Conservation (phyloP, 2,329 filamentous ascomycete species). For the Dichotomopilus funicola region DNA sequence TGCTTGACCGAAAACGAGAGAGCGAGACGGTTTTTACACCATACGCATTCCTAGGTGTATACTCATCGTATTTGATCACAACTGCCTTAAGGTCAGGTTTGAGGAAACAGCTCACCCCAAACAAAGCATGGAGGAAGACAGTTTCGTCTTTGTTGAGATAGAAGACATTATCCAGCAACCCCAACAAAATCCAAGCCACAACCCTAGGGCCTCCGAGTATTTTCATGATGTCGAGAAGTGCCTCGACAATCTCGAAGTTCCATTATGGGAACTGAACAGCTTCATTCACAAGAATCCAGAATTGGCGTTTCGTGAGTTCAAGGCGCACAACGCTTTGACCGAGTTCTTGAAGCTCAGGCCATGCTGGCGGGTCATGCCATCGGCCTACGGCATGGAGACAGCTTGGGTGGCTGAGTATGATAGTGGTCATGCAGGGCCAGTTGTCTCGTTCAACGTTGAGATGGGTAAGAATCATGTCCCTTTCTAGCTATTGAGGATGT, state of each 20-base stretch:
- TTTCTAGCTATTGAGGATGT: too few species aligned
- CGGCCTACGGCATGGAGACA: conserved; percentile 8
- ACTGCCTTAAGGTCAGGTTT: too few species aligned
- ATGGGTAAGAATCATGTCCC: conserved; percentile 1
- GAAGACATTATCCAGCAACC: background rate
- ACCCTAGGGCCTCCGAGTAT: background rate
- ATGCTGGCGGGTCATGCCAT: background rate
- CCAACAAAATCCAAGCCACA: too few species aligned
- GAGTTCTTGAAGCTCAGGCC: background rate
- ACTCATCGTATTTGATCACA: too few species aligned
- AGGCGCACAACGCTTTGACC: conserved; percentile 3
- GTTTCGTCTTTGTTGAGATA: background rate
- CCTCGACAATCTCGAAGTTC: background rate
- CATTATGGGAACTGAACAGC: conserved; percentile 1
- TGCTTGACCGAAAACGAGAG: too few species aligned
- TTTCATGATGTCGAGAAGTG: background rate
- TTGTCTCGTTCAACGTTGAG: conserved; percentile 6
- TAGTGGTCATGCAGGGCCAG: background rate
- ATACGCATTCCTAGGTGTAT: too few species aligned
- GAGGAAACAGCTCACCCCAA: too few species aligned
- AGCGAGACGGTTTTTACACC: too few species aligned
- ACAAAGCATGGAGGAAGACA: conserved; percentile 1
- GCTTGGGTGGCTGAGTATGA: conserved; percentile 7
- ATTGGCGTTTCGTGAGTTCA: conserved; percentile 4
- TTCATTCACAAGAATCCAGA: conserved; percentile 6